Conservation (phyloP, 2,329 filamentous ascomycete genomes). For the Alternaria hordeiaustralica region DNA sequence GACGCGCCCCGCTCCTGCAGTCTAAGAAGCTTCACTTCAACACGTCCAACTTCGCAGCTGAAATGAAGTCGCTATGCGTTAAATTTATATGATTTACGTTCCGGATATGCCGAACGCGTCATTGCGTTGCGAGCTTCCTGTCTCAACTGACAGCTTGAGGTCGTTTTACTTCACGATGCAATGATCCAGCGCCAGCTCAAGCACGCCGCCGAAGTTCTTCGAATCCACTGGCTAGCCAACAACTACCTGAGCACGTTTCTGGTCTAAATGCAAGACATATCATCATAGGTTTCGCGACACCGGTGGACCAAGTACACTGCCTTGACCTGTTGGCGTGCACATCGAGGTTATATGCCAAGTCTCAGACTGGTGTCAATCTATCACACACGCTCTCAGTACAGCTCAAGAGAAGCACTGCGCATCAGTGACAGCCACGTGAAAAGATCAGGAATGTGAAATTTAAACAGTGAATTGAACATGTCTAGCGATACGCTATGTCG, state of each 20-base stretch:
- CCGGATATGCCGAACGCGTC: background rate
- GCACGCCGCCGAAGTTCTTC: background rate
- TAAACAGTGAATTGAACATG: slow-evolving; percentile 27
- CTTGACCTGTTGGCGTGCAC: background rate
- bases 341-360: background rate
- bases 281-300: background rate
- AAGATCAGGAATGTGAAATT: slow-evolving; percentile 24
- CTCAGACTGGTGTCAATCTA: background rate
- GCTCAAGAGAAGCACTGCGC: background rate
- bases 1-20: background rate
- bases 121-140: background rate
- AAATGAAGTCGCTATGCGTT: background rate
- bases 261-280: background rate
- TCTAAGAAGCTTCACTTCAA: background rate
- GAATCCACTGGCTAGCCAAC: background rate
- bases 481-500: slow-evolving; percentile 26
- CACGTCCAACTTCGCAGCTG: background rate
- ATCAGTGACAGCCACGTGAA: background rate
- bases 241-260: background rate
- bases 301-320: background rate
- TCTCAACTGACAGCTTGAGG: background rate
- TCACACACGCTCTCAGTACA: background rate
- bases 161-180: background rate
- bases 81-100: background rate
- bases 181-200: background rate